A percentile compares a stretch with the other conserved stretches of the same genome.
phyloP scores from a whole-genome alignment of 2,329 filamentous ascomycete species.

The Fusarium pininemorale region DNA sequence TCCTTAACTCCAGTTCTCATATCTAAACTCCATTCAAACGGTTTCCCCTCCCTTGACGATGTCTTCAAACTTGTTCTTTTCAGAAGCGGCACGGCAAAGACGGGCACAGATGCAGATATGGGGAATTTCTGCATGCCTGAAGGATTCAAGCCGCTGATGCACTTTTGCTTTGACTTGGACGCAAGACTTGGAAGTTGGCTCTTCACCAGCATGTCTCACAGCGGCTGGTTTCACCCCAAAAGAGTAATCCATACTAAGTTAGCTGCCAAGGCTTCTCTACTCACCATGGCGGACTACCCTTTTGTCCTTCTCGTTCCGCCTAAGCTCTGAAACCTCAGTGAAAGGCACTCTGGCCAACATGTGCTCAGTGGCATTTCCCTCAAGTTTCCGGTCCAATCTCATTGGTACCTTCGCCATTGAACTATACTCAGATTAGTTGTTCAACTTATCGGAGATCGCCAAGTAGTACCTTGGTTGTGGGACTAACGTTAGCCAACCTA shows the following conservation, averaged over 20 bases:
- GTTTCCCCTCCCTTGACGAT: background rate
- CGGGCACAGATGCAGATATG: background rate
- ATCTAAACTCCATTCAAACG: constrained; percentile 26
- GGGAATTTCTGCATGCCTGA: background rate
- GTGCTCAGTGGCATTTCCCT: background rate
- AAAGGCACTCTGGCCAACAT: background rate
- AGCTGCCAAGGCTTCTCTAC: background rate
- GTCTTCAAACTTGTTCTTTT: background rate
- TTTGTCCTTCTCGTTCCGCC: background rate
- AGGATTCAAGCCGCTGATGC: constrained; percentile 25
- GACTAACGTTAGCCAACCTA: background rate
- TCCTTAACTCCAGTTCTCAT: constrained; percentile 17
- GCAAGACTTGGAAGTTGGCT: background rate
- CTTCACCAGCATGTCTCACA: background rate
- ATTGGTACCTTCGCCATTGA: background rate
- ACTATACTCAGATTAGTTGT: background rate
- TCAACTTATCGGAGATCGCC: background rate
- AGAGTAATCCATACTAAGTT: background rate
- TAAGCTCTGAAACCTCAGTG: background rate
- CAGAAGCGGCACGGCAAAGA: background rate
- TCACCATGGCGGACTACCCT: background rate
- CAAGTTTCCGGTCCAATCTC: background rate
- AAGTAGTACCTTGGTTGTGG: background rate
- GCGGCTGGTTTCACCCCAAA: constrained; percentile 16
- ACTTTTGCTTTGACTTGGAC: background rate